Evolutionary conservation across 768 basidiomycete species (phyloP), one percentile per base, ranked within the genome.

Genomic region (Lentinula lateritia): DNA sequence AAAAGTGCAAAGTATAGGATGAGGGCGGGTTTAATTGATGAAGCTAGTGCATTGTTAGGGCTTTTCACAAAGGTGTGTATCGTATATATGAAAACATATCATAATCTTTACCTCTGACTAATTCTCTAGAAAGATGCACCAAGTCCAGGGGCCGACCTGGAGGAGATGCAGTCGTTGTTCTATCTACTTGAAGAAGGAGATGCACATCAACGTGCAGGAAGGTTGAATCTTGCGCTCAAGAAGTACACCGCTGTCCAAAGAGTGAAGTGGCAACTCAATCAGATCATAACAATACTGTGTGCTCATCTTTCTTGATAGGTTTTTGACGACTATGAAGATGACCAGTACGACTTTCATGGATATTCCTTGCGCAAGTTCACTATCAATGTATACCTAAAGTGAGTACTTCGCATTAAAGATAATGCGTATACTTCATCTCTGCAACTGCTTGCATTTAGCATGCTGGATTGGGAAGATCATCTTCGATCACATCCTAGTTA

Each of bases 261-360:
- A 78, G 92, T 92, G 48, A 46, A 75, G 69, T 36, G 18, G 50
- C 61, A 57, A 34, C 35, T 36, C 63, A 48, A 45, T 38, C 35
- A 34, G 13, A 48, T 6, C 5, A 32, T 18, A 63, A 9, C 5
- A 18, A n/a, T 13, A 10, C 13, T 12, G 35, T 50, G 50, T 57
- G 58, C 38, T 48, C 23, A 57, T 50, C 0, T 36, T 2, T 10
- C n/a, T 36, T 53, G 34, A 43, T 62, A 92, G 92, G 75, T 88
- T 15, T 98, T 96, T 71, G 82, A 88, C 58, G 90, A 90, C 57
- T 83, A 91, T 65, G 93, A 97, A 65, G 94, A 98, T 66, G 95
- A 97, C 68, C 95, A 98, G 74, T 98, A 90, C 67, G 97, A 99
- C 73, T 99, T 99, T 80, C 97, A 99, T 71, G 86, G 90, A 6